A percentile compares a stretch with the other conserved stretches of the same genome.
Conservation (phyloP, 2,329 filamentous ascomycete genomes). For the Plenodomus tracheiphilus region DNA sequence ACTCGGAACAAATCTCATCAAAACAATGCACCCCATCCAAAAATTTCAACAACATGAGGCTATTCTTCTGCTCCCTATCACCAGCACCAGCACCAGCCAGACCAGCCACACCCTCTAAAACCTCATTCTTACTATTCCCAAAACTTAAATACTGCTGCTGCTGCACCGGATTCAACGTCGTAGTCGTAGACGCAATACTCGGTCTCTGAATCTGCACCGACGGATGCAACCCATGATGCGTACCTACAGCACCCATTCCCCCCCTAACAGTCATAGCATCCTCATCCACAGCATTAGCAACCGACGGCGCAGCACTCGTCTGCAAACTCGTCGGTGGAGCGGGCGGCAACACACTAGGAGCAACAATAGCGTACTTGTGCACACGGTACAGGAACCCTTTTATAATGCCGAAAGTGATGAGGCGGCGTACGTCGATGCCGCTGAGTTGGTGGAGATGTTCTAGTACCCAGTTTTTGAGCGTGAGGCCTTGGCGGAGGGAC, state of each 20-base stretch:
- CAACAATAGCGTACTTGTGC: constrained; percentile 81
- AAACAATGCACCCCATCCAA: constrained; percentile 76
- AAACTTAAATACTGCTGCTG: constrained; percentile 8
- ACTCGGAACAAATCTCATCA: constrained; percentile 80
- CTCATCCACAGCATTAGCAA: constrained; percentile 20
- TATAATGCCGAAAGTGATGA: constrained; percentile 95
- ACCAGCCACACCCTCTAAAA: constrained; percentile 15
- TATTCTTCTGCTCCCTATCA: constrained; percentile 19
- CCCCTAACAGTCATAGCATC: constrained; percentile 23
- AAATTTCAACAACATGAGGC: constrained; percentile 63
- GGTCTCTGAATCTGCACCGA: constrained; percentile 24
- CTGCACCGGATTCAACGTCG: too few species aligned
- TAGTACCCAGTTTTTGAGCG: constrained; percentile 85
- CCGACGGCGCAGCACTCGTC: constrained; percentile 19
- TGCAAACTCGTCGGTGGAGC: constrained; percentile 33
- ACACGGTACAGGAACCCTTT: constrained; percentile 93
- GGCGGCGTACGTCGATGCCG: constrained; percentile 82
- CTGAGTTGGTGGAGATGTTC: constrained; percentile 71
- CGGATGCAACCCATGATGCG: too few species aligned
- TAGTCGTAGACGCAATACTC: constrained; percentile 19
- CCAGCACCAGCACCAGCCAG: too few species aligned
- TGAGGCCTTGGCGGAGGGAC: constrained; percentile 78
- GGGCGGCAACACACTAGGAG: constrained; percentile 20
- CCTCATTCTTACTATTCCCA: constrained; percentile 11
- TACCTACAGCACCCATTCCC: too few species aligned